Evolutionary conservation across 78 protist genomes (phyloP).

Genomic region (Polysphondylium violaceum): DNA sequence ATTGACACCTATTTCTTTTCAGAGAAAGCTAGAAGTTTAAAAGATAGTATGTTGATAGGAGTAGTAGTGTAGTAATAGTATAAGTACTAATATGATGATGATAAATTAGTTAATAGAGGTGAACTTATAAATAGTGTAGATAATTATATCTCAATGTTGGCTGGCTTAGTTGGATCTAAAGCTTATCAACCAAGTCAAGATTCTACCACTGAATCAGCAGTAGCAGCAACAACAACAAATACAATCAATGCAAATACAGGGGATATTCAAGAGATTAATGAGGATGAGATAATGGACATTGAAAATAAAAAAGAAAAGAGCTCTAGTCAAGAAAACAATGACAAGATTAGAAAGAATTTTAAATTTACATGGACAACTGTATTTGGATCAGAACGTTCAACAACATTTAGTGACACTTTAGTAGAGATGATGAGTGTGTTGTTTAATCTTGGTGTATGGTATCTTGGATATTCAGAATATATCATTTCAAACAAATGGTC

Average conservation of each 20-base stretch:
- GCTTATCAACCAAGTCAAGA: neutral
- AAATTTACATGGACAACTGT: conserved; percentile 56
- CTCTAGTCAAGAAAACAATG: conserved; percentile 7
- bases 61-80: neutral
- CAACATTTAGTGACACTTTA: conserved; percentile 9
- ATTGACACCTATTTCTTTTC: conserved; percentile 13
- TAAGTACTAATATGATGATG: neutral
- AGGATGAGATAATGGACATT: neutral
- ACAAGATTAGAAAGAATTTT: conserved; percentile 31
- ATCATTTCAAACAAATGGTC: conserved; percentile 19
- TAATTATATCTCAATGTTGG: conserved; percentile 27
- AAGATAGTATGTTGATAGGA: conserved; percentile 1
- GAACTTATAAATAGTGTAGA: conserved; percentile 22
- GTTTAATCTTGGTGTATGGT: conserved; percentile 55
- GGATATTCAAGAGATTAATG: neutral
- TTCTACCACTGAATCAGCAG: neutral
- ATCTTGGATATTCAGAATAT: conserved; percentile 61
- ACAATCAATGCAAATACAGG: neutral
- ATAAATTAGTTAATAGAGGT: conserved; percentile 22
- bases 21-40: conserved; percentile 45
- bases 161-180: conserved; percentile 57
- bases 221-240: neutral
- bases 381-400: conserved; percentile 15
- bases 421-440: conserved; percentile 23
- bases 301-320: neutral